phyloP scores from a whole-genome alignment of 2,329 filamentous ascomycete species.

The Aureobasidium uvarum region DNA sequence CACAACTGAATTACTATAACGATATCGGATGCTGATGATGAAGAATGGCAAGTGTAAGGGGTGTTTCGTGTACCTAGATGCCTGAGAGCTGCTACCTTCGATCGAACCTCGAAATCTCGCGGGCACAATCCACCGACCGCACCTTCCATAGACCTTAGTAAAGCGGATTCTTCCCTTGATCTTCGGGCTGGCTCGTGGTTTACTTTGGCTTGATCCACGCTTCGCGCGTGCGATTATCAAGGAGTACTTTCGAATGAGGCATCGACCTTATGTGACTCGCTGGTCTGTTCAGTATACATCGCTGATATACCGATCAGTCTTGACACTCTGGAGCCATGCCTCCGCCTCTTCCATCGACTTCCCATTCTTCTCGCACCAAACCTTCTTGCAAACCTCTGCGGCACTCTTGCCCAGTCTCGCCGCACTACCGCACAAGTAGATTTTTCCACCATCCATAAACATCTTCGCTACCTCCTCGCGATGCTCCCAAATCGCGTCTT shows the following conservation, averaged over 20 bases:
- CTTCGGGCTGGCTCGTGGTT: no score
- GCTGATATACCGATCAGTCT: slow-evolving; percentile 46
- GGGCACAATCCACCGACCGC: not conserved
- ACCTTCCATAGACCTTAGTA: not conserved
- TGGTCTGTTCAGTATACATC: slow-evolving; percentile 36
- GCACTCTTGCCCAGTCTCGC: slow-evolving; percentile 45
- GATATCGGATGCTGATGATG: no score
- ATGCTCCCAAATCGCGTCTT: slow-evolving; percentile 40
- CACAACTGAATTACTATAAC: no score
- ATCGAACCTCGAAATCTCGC: not conserved
- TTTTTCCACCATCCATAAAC: slow-evolving; percentile 52
- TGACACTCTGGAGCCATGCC: slow-evolving; percentile 37
- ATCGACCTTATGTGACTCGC: not conserved
- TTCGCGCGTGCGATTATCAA: no score
- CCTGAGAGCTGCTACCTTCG: not conserved
- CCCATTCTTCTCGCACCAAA: slow-evolving; percentile 43
- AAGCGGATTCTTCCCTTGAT: no score
- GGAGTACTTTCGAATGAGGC: no score
- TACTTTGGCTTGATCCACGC: no score
- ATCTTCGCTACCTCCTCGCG: slow-evolving; percentile 38
- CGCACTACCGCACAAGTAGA: slow-evolving; percentile 44
- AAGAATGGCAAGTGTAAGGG: not conserved
- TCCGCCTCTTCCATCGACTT: slow-evolving; percentile 44
- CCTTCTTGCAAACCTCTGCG: slow-evolving; percentile 43
- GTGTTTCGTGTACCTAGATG: not conserved